phyloP scores from a whole-genome alignment of 2,329 filamentous ascomycete species.

The Aspergillus udagawae region DNA sequence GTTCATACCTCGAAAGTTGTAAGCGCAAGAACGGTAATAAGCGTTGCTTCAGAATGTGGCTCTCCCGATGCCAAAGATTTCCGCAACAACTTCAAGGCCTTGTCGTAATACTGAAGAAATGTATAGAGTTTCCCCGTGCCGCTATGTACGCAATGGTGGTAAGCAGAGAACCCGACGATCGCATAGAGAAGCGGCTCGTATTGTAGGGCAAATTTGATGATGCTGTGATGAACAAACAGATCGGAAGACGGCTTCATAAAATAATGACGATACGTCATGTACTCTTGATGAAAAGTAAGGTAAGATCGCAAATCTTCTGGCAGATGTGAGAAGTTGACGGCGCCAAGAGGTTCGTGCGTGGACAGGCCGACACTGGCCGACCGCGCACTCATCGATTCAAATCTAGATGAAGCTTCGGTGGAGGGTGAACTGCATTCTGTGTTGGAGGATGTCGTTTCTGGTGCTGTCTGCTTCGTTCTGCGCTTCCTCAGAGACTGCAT shows the following conservation, averaged over 20 bases:
- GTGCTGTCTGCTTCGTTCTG: conserved; percentile 21
- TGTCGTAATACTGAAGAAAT: conserved; percentile 88
- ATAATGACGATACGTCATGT: conserved; percentile 80
- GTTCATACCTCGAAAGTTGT: conserved; percentile 80
- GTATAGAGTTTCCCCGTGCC: conserved; percentile 70
- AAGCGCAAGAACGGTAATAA: conserved; percentile 85
- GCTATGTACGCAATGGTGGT: conserved; percentile 71
- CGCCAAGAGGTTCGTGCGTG: conserved; percentile 17
- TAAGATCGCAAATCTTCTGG: conserved; percentile 71
- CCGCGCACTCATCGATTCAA: conserved; percentile 32
- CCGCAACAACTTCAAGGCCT: conserved; percentile 73
- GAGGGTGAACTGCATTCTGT: conserved; percentile 50
- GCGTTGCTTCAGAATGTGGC: conserved; percentile 66
- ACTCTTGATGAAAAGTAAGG: conserved; percentile 70
- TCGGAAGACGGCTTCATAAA: conserved; percentile 67
- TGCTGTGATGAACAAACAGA: conserved; percentile 67
- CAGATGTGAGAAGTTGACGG: conserved; percentile 25
- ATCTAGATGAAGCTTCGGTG: conserved; percentile 43
- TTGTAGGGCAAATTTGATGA: conserved; percentile 68
- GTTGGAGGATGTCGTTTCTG: conserved; percentile 36
- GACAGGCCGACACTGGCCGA: conserved; percentile 28
- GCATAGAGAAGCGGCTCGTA: conserved; percentile 83
- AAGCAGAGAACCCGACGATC: conserved; percentile 81
- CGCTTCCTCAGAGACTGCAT: conserved; percentile 27
- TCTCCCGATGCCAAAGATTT: conserved; percentile 67